Evolutionary conservation across 352 stramenopile species (phyloP).

Genomic region (Globisporangium carolinianum): DNA sequence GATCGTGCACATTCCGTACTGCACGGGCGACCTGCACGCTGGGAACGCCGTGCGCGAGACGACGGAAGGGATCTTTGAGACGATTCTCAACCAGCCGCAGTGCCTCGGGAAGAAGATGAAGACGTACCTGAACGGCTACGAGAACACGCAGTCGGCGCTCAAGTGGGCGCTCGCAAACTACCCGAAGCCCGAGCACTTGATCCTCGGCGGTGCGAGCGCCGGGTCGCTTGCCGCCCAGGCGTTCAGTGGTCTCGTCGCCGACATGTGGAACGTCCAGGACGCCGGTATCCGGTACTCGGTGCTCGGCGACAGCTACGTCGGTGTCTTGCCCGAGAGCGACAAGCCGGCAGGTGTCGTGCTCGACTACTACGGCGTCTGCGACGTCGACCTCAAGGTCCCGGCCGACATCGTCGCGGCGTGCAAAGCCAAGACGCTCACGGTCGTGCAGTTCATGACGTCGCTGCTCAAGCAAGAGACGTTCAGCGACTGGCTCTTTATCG

Average conservation of each 20-base stretch:
- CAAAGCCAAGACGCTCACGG: constrained; percentile 18
- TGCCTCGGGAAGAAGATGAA: constrained; percentile 21
- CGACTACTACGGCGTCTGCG: constrained; percentile 29
- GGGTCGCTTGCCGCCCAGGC: constrained; percentile 28
- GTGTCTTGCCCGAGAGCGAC: constrained; percentile 22
- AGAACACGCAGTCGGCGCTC: constrained; percentile 28
- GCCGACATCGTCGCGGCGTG: constrained; percentile 15
- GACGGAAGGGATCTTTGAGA: constrained; percentile 5
- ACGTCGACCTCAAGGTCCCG: constrained; percentile 19
- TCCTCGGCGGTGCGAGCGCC: constrained; percentile 26
- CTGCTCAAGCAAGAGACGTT: constrained; percentile 29
- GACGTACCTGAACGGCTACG: constrained; percentile 26
- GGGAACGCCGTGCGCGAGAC: constrained; percentile 14
- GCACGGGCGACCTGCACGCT: constrained; percentile 40
- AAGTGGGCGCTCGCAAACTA: constrained; percentile 35
- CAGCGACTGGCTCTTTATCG: constrained; percentile 51
- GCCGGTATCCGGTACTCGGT: constrained; percentile 30
- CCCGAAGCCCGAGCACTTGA: constrained; percentile 25
- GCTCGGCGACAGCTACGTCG: constrained; percentile 36
- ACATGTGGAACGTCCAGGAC: constrained; percentile 35
- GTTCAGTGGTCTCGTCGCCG: constrained; percentile 18
- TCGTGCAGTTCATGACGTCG: constrained; percentile 28
- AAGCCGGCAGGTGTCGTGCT: constrained; percentile 17
- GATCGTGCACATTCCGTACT: constrained; percentile 42
- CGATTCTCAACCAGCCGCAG: constrained; percentile 15